Conservation (phyloP, 148 eudicot species). For the Linanthus parryae region DNA sequence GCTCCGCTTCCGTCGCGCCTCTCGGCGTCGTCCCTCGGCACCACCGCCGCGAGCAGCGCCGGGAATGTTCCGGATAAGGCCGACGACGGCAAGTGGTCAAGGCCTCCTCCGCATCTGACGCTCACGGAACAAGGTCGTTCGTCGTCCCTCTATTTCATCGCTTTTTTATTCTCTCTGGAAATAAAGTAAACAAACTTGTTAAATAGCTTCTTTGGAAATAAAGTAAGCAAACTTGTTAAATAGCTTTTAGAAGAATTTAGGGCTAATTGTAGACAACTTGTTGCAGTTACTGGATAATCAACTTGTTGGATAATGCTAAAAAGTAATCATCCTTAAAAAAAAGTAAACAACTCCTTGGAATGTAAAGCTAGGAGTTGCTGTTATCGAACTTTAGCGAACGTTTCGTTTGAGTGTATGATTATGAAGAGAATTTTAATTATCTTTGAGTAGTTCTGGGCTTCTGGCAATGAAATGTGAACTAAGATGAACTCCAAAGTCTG, state of each 20-base stretch:
- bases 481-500: too few species aligned
- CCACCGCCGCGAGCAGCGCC: conserved; percentile 7
- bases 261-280: too few species aligned
- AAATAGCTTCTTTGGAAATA: not conserved
- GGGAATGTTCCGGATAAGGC: conserved; percentile 14
- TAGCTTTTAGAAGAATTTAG: not conserved
- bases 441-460: too few species aligned
- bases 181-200: not conserved
- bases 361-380: not conserved
- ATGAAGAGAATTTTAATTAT: too few species aligned
- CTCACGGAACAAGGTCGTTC: conserved; percentile 47
- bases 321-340: too few species aligned
- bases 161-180: not conserved
- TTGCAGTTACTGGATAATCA: too few species aligned
- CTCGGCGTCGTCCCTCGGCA: conserved; percentile 16
- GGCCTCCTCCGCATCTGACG: conserved; percentile 20
- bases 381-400: too few species aligned
- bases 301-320: too few species aligned
- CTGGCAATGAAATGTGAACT: too few species aligned
- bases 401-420: too few species aligned
- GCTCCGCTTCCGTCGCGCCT: conserved; percentile 31
- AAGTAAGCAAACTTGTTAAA: not conserved
- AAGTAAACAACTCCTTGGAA: too few species aligned
- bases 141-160: too few species aligned
- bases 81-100: conserved; percentile 14